Evolutionary conservation across 2,329 filamentous ascomycete genomes (phyloP).

Genomic region (Colletotrichum destructivum): DNA sequence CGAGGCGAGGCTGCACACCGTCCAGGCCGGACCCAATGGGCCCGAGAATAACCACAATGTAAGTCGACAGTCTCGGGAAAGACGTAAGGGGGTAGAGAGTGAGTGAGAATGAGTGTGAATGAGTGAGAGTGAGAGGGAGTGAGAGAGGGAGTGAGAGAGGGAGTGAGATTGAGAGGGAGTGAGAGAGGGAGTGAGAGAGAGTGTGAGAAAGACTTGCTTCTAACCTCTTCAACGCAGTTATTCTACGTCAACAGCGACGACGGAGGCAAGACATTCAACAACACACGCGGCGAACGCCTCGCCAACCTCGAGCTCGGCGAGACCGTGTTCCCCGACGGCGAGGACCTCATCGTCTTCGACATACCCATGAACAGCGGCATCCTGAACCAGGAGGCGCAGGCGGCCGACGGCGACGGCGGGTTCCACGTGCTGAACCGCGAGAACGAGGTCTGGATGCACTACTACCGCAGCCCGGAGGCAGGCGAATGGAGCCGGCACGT

Average conservation of each 20-base stretch:
- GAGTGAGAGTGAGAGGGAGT: too few species aligned
- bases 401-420: constrained; percentile 30
- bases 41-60: constrained; percentile 39
- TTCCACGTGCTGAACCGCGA: constrained; percentile 39
- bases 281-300: constrained; percentile 23
- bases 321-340: constrained; percentile 35
- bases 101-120: too few species aligned
- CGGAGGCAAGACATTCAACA: constrained; percentile 21
- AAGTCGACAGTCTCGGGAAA: not conserved
- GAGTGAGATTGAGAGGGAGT: too few species aligned
- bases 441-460: constrained; percentile 39
- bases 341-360: constrained; percentile 36
- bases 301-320: constrained; percentile 35
- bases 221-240: not conserved
- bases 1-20: constrained; percentile 30
- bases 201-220: not conserved
- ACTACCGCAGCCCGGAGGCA: constrained; percentile 21
- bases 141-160: too few species aligned
- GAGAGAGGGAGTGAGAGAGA: too few species aligned
- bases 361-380: constrained; percentile 39
- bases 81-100: too few species aligned
- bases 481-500: constrained; percentile 27
- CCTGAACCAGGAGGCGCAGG: constrained; percentile 39
- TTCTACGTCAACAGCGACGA: constrained; percentile 40
- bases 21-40: constrained; percentile 36